Base-by-base conservation (phyloP, 257 asterid species). In the Misopates orontium region DNA sequence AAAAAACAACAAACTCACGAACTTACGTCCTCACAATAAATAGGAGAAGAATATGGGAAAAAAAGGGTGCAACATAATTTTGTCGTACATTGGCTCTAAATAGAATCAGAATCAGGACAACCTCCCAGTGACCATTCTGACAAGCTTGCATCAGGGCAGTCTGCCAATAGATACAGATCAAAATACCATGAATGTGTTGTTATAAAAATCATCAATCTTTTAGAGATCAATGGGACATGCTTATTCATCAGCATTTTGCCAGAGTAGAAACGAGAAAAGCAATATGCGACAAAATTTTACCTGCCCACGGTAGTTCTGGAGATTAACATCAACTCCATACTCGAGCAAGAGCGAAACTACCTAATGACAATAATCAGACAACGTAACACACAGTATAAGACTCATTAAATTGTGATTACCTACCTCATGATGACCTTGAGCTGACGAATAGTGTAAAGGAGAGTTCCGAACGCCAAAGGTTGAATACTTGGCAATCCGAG, bases 401-500 rank as follows among this genome's bases (percentile, higher is more conserved):
- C 36, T 13, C 54, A 15, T n/a, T 66, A 24, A n/a, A 62, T 20
- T 13, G n/a, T 17, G 66, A 40, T 45, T 77, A 90, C 97, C 97
- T 90, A 90, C 97, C 97, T 90, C 97, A 58, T 87, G 87, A 75
- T 90, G 97, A 45, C 97, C 96, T 71, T 90, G 96, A 51, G 97
- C 96, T 7, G 97, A 95, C 58, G 97, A 87, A 69, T 90, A 90
- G 69, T 90, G 97, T 76, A 90, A 85, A 9, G 97, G 97, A 21
- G 97, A 90, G 73, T 90, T 90, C 0, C 95, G 95, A 70, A 90
- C 92, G 8, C 97, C 96, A 40, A 90, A 90, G 15, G 97, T 90
- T 0, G 96, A 87, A 76, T 90, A 90, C 69, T 88, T 73, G 5
- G 85, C 97, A 1, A 87, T 84, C 3, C 97, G 96, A 22, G 97